Base-by-base conservation (phyloP, 371 early-diverging fungal species). In the Mortierella sp. region DNA sequence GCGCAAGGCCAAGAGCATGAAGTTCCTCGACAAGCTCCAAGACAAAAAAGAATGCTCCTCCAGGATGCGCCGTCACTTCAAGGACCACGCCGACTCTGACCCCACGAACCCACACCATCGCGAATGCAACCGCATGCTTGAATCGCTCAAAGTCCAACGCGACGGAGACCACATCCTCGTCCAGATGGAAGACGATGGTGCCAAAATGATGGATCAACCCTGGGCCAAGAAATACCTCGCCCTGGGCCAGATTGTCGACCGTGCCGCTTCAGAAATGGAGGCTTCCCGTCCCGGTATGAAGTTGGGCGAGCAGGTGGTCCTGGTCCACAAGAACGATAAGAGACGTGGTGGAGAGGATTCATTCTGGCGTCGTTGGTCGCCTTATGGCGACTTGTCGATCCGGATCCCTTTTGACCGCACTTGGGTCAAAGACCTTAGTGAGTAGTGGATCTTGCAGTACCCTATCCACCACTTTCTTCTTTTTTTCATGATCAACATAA, bases 341-440 rank as follows among this genome's bases (percentile, higher is more conserved):
- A 51, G 72, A 16, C 51, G 27, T 32, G 38, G 10, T 24, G 38
- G 41, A 8, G 32, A 35, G 29, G 85, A 84, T 21, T 84, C 82
- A 3, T 76, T 71, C 70, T 81, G 82, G 79, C 72, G 75, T 63
- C 72, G 74, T 0, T 77, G 79, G 82, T 79, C 82, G 2, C 79
- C 79, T n/a, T 79, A 75, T 65, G 82, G 86, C 7, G 79, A 75
- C 46, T 11, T 85, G 68, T 44, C 79, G 10, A 75, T 81, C 58
- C 86, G 82, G 18, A 79, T 85, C 51, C 86, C 86, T 10, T 82
- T 85, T 71, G 74, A 75, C 72, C 86, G 86, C 32, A 78, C 76
- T n/a, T 85, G 86, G 86, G 75, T 85, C 60, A 76, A 79, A 27
- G 82, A 85, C n/a, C 44, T 85, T 46, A 75, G 74, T 1, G 78